These are phyloP conservation scores for Petunia axillaris DNA, from an alignment of 257 asterid species.

Conservation along the genomic window DNA sequence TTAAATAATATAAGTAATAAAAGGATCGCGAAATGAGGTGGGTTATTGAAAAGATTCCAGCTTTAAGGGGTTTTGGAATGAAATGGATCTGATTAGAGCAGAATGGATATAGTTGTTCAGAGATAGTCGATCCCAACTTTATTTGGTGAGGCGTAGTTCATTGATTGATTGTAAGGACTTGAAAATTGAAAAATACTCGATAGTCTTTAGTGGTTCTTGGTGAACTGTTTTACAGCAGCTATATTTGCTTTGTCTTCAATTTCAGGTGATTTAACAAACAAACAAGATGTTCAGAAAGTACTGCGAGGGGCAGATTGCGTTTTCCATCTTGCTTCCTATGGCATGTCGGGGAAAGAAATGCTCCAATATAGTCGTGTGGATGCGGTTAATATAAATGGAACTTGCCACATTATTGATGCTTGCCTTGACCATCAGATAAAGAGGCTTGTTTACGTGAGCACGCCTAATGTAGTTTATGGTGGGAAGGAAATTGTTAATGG, in stretches of 20 bases:
- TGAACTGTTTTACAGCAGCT: neutral
- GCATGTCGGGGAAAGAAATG: slow-evolving; percentile 99
- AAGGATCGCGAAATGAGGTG: neutral
- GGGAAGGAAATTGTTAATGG: slow-evolving; percentile 87
- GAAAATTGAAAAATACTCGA: neutral
- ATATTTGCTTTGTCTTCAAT: neutral
- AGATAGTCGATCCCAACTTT: neutral
- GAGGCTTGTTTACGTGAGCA: slow-evolving; percentile 90
- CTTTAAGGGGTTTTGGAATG: neutral
- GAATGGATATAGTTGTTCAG: neutral
- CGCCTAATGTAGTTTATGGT: slow-evolving; percentile 83
- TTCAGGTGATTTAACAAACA: slow-evolving; percentile 71
- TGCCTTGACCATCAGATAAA: slow-evolving; percentile 69
- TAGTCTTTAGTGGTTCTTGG: neutral
- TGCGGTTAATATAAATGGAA: slow-evolving; percentile 79
- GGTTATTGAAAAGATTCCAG: neutral
- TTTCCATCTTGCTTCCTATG: slow-evolving; percentile 96
- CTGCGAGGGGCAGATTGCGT: slow-evolving; percentile 77
- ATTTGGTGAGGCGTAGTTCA: neutral
- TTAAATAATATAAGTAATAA: neutral
- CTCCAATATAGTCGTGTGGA: slow-evolving; percentile 84
- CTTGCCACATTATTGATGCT: slow-evolving; percentile 80
- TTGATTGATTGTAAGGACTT: slow-evolving; percentile 4
- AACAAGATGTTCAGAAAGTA: slow-evolving; percentile 70
- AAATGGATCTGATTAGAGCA: neutral